Evolutionary conservation across 257 asterid species (phyloP), one percentile per base, ranked within the genome.

Genomic region (Solanum ahanhuiri): DNA sequence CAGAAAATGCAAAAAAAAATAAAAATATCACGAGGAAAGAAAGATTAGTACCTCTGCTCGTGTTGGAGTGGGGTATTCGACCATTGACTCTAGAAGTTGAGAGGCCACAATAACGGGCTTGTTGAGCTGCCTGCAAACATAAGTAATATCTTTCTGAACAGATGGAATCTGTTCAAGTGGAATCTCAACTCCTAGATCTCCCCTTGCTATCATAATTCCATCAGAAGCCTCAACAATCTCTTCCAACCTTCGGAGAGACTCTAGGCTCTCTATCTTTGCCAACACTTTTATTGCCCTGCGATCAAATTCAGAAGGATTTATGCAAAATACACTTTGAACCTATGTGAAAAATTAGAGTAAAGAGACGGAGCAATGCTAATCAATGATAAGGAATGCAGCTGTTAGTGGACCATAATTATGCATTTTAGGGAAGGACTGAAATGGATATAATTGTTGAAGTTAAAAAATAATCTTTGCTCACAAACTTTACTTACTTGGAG

Each of bases 181-280:
- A 82, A 95, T 91, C 88, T 95, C 98, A 57, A 94, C 98, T 82
- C 98, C 98, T 75, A 95, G 97, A 90, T 95, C 98, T 73, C 98
- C 98, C 90, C 98, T 91, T n/a, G 98, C 98, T 58, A 93, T 94
- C 98, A 95, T 94, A 89, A 94, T 91, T 41, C 98, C 98, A 88
- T 95, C 95, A 4, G 97, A 94, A 87, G 95, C 95, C 83, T 87
- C 89, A 12, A 94, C 94, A 17, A 95, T 94, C 84, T 93, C 97
- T 75, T 93, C 92, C 92, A 94, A 88, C 12, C 91, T 92, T 58
- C 90, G 91, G 12, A 95, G 93, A 75, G 98, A 89, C 91, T 93
- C 95, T 81, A 94, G 72, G 87, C 93, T 88, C 91, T 94, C 98
- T 86, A 95, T 93, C 93, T 95, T 95, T 3, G 98, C 97, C 92